Percentiles rank a stretch among this genome's conserved stretches.
These are phyloP conservation scores for Chlorella sp. DNA, from an alignment of 139 green algal species.

Conservation along the genomic window DNA sequence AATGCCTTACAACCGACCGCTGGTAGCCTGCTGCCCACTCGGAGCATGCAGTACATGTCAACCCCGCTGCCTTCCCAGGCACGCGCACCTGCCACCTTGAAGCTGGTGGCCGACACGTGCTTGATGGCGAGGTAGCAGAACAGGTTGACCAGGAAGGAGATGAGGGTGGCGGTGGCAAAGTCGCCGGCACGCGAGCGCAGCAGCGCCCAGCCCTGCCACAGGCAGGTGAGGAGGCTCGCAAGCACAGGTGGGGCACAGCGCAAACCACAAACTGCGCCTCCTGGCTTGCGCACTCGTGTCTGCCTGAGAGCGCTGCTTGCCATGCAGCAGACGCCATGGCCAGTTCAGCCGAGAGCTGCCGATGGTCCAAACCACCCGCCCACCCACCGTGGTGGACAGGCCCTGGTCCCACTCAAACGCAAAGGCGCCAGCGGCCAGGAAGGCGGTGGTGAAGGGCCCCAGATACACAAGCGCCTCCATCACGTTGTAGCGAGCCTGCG, in stretches of 20 bases:
- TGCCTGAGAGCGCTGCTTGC: too few relatives aligned
- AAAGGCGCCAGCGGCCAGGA: constrained; percentile 1
- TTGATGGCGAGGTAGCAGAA: constrained; percentile 89
- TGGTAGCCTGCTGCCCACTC: background rate
- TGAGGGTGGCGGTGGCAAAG: constrained; percentile 68
- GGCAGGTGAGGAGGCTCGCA: background rate
- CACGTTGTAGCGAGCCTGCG: constrained; percentile 25
- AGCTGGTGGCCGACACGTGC: constrained; percentile 69
- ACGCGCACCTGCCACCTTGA: constrained; percentile 65
- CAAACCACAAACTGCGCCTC: background rate
- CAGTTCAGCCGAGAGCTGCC: too few relatives aligned
- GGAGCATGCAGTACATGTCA: background rate
- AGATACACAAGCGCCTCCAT: constrained; percentile 46
- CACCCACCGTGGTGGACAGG: constrained; percentile 10
- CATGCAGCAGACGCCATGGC: too few relatives aligned
- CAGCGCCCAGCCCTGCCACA: constrained; percentile 19
- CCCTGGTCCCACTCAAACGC: constrained; percentile 23
- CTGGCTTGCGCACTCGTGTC: background rate
- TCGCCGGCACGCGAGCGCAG: constrained; percentile 17
- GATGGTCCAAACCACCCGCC: too few relatives aligned
- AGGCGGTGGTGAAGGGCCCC: constrained; percentile 17
- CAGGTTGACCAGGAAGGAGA: constrained; percentile 87
- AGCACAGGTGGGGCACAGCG: background rate
- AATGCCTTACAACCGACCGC: too few relatives aligned
- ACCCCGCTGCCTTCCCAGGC: background rate